phyloP scores from a whole-genome alignment of 768 basidiomycete genomes.

The Psilocybe subaeruginosa region DNA sequence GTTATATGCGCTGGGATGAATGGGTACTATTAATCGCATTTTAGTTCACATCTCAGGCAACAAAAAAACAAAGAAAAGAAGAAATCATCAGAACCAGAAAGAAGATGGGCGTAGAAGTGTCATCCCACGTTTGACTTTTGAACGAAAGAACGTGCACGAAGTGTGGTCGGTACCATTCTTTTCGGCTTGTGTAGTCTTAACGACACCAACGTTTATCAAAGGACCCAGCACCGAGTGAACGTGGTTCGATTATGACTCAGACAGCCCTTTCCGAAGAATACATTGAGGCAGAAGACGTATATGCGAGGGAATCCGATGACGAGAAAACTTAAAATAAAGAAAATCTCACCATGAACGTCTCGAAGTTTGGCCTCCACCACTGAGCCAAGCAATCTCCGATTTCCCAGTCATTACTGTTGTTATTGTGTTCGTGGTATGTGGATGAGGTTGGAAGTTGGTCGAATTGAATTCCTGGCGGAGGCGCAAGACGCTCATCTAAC shows the following conservation, averaged over 20 bases:
- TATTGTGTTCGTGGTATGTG: conserved; percentile 69
- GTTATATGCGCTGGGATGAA: conserved; percentile 95
- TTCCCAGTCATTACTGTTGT: conserved; percentile 92
- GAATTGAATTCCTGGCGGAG: conserved; percentile 74
- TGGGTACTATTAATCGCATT: conserved; percentile 64
- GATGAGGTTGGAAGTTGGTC: conserved; percentile 39
- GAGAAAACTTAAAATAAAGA: not conserved
- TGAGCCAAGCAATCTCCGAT: conserved; percentile 96
- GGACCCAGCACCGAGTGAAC: no score
- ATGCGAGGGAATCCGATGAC: not conserved
- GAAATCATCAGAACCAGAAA: not conserved
- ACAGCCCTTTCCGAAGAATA: not conserved
- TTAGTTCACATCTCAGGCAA: not conserved
- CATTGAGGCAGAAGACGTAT: not conserved
- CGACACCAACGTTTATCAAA: no score
- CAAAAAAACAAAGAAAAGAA: not conserved
- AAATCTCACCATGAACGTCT: conserved; percentile 91
- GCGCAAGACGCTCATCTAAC: conserved; percentile 87
- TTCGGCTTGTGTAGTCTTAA: no score
- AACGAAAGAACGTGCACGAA: no score
- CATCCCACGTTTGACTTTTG: no score
- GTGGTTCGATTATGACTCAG: no score
- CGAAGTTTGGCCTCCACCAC: conserved; percentile 99
- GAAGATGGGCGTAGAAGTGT: not conserved
- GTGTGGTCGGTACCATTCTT: no score